Base-by-base conservation (phyloP, 805 yeast genomes). In the Teunomyces pallodes region DNA sequence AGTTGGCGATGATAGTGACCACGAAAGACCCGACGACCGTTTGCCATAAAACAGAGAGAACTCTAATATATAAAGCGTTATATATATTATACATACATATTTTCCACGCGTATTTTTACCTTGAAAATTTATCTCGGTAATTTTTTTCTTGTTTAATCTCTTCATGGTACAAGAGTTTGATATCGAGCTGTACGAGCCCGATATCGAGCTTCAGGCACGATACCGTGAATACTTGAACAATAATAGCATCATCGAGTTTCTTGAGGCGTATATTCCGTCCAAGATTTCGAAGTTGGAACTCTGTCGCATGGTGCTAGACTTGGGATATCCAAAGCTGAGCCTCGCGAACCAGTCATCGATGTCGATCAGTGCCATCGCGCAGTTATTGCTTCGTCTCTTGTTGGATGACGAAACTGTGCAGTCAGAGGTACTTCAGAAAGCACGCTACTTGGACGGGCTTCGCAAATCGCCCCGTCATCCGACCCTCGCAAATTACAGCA, bases 1-100 rank as follows among this genome's bases (percentile, higher is more conserved):
- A 46, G 61, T 74, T 26, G 77, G 74, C 2, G 77, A 65, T 5
- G 62, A 52, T 48, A 51, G 40, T 26, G 54, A 49, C 14, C 48
- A 47, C n/a, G 51, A 48, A 38, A 32, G 40, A 28, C 31, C 43
- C 26, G 55, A 50, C 42, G 50, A 47, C 46, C 49, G 52, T 32
- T 48, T 51, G 13, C 35, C 35, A 32, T 32, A 32, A 13, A 13
- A 6, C 5, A 32, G 4, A 32, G 24, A 31, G 13, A 13, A 32
- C 35, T 13, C 35, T 32, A 32, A 28, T 17, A 17, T 36, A 36
- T 17, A 20, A 33, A 31, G 13, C 33, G 33, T 31, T n/a, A 31
- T 31, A 31, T n/a, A 31, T 30, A 12, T 20, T 2, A 17, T 17
- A 17, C 17, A 17, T 20, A 5, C 24, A 20, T 20, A 5, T 20